Conservation (phyloP, 306 rosid genomes). For the Sophora flavescens region DNA sequence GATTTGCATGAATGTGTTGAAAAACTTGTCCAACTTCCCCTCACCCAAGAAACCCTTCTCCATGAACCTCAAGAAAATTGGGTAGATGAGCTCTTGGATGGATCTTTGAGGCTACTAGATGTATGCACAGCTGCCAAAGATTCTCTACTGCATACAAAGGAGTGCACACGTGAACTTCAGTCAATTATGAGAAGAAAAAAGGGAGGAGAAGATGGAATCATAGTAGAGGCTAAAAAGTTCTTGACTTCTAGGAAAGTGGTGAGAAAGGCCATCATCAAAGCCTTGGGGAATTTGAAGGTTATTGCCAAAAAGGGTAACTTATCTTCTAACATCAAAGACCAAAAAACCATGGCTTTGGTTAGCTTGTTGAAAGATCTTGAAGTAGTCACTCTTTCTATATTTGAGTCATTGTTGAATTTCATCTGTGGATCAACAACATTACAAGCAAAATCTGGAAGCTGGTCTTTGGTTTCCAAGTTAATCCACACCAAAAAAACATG, state of each 20-base stretch:
- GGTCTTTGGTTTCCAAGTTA: conserved; percentile 45
- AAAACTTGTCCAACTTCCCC: conserved; percentile 41
- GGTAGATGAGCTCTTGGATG: conserved; percentile 44
- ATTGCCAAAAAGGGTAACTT: conserved; percentile 12
- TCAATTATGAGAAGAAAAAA: conserved; percentile 40
- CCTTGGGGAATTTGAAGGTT: conserved; percentile 38
- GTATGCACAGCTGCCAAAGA: conserved; percentile 41
- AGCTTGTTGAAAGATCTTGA: conserved; percentile 42
- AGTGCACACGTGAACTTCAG: conserved; percentile 39
- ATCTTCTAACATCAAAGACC: conserved; percentile 3
- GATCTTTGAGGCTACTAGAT: conserved; percentile 52
- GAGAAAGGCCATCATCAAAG: conserved; percentile 36
- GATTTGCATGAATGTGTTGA: conserved; percentile 45
- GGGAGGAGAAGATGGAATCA: conserved; percentile 20
- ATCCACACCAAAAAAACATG: conserved; percentile 33
- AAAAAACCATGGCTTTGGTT: conserved; percentile 6
- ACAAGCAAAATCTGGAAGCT: conserved; percentile 28
- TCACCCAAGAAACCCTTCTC: conserved; percentile 34
- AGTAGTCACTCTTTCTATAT: conserved; percentile 7
- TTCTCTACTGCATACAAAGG: conserved; percentile 45
- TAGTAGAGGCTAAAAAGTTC: conserved; percentile 38
- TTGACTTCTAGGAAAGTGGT: conserved; percentile 44
- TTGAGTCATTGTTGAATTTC: conserved; percentile 39
- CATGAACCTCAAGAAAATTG: conserved; percentile 40
- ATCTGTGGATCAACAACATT: conserved; percentile 31